These are phyloP conservation scores for Elsinoe perseae DNA, from an alignment of 2,329 filamentous ascomycete genomes.

Conservation along the genomic window DNA sequence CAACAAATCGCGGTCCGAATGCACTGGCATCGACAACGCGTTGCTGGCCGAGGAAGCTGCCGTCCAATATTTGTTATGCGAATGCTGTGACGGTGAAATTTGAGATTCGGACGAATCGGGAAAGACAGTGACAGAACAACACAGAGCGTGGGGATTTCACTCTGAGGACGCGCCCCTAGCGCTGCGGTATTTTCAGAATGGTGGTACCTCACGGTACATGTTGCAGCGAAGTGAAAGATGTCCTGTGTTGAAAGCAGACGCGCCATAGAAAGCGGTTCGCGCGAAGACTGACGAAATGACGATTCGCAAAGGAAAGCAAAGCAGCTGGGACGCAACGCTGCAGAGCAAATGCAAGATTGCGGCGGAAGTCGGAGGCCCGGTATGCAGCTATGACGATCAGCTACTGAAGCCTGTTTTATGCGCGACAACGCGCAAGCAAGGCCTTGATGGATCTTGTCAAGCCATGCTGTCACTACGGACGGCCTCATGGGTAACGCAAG, in stretches of 20 bases:
- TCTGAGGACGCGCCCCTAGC: conserved; percentile 4
- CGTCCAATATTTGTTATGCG: conserved; percentile 4
- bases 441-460: neutral
- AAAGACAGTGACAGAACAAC: conserved; percentile 2
- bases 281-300: neutral
- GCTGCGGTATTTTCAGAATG: conserved; percentile 8
- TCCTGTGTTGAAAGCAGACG: neutral
- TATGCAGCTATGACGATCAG: conserved; percentile 12
- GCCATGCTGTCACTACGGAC: conserved; percentile 11
- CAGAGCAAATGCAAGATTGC: conserved; percentile 3
- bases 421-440: conserved; percentile 2
- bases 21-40: neutral
- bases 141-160: conserved; percentile 12
- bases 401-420: conserved; percentile 6
- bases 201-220: conserved; percentile 1
- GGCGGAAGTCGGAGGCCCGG: conserved; percentile 7
- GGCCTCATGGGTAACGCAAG: conserved; percentile 7
- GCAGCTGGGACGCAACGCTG: neutral
- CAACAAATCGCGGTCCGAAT: conserved; percentile 9
- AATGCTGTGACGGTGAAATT: conserved; percentile 1
- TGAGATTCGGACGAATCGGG: neutral
- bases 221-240: neutral
- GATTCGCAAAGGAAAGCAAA: neutral
- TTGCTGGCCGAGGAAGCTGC: neutral
- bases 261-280: neutral